These are phyloP conservation scores for Zygosaccharomyces pseudobailii DNA, from an alignment of 1,139 yeast species.

Conservation along the genomic window DNA sequence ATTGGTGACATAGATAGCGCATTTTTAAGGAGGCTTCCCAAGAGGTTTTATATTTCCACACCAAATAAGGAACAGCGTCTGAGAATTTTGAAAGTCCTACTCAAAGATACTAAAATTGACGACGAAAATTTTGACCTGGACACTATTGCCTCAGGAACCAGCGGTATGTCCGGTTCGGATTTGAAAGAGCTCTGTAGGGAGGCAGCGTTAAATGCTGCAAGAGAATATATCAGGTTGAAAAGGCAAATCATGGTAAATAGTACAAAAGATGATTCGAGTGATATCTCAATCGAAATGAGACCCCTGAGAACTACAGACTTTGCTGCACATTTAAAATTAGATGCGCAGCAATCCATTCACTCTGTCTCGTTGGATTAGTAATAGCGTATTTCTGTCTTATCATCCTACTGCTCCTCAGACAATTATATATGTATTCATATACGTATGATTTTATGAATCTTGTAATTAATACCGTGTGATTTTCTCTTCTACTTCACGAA, in stretches of 20 bases:
- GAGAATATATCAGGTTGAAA: slow-evolving; percentile 64
- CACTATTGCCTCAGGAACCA: slow-evolving; percentile 56
- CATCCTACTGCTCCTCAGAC: not conserved
- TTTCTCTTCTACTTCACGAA: not conserved
- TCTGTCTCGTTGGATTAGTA: slow-evolving; percentile 17
- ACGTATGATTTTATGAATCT: not conserved
- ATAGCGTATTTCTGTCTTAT: not conserved
- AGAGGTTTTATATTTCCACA: slow-evolving; percentile 72
- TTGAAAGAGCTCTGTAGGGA: slow-evolving; percentile 86
- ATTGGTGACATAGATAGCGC: slow-evolving; percentile 91
- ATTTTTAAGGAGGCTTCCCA: slow-evolving; percentile 88
- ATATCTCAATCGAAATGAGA: slow-evolving; percentile 20
- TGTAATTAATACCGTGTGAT: not conserved
- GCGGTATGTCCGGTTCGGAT: slow-evolving; percentile 87
- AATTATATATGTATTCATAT: not conserved
- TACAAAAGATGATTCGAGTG: slow-evolving; percentile 3
- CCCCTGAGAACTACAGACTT: slow-evolving; percentile 31
- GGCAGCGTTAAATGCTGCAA: slow-evolving; percentile 85
- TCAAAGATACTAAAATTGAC: slow-evolving; percentile 61
- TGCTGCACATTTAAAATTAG: slow-evolving; percentile 13
- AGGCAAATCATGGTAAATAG: slow-evolving; percentile 16
- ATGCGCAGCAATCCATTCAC: slow-evolving; percentile 17
- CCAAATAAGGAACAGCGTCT: slow-evolving; percentile 69
- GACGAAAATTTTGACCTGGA: slow-evolving; percentile 54
- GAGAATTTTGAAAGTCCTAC: slow-evolving; percentile 61